phyloP scores from a whole-genome alignment of 2,329 filamentous ascomycete species.

The Cytospora piceae region DNA sequence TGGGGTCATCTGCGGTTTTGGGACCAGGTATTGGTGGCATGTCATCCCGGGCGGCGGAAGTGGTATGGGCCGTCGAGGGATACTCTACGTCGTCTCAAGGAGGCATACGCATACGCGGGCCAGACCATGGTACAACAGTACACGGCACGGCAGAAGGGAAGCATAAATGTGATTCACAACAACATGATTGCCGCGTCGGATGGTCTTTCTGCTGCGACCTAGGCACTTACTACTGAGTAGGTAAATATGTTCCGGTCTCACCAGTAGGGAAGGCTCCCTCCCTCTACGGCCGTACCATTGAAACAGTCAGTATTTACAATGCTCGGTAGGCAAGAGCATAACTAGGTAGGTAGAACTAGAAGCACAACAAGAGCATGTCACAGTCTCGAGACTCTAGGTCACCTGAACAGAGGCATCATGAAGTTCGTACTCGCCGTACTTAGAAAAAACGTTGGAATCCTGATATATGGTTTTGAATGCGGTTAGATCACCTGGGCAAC shows the following conservation, averaged over 20 bases:
- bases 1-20: background rate
- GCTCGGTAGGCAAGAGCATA: background rate
- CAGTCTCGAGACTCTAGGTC: background rate
- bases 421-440: background rate
- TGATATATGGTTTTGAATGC: background rate
- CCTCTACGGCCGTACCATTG: too few relatives aligned
- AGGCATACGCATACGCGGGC: background rate
- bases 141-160: background rate
- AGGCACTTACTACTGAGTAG: too few relatives aligned
- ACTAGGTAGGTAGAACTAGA: too few relatives aligned
- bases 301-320: background rate
- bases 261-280: background rate
- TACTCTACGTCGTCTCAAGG: background rate
- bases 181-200: background rate
- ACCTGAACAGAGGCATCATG: background rate
- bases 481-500: background rate
- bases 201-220: too few relatives aligned
- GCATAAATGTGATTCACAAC: background rate
- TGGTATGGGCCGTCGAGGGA: background rate
- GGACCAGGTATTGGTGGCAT: background rate
- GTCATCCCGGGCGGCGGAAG: background rate
- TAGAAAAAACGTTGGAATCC: background rate
- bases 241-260: background rate
- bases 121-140: background rate
- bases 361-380: too few relatives aligned